Evolutionary conservation across 192 early-diverging fungal species (phyloP).

Genomic region (Cetraspora pellucida): DNA sequence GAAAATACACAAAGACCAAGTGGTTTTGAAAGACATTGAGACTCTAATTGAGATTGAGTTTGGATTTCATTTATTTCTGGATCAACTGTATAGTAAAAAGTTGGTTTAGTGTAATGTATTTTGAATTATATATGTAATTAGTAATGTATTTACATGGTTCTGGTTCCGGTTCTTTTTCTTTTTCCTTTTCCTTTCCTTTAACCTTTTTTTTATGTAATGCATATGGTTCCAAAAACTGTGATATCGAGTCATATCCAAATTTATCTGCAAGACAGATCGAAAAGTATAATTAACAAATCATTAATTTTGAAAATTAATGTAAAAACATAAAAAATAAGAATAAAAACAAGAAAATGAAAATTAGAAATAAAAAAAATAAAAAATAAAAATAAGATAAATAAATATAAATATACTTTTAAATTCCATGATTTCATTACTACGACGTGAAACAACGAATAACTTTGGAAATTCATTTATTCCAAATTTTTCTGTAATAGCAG

Average conservation of each 20-base stretch:
- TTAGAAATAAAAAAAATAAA: not conserved
- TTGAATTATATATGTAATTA: too few relatives aligned
- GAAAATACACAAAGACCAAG: constrained; percentile 50
- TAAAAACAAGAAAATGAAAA: not conserved
- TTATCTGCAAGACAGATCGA: too few relatives aligned
- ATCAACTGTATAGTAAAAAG: constrained; percentile 26
- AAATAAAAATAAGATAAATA: constrained; percentile 31
- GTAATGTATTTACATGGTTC: too few relatives aligned
- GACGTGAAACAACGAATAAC: constrained; percentile 64
- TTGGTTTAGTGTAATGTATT: too few relatives aligned
- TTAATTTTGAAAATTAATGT: too few relatives aligned
- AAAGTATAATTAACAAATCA: too few relatives aligned
- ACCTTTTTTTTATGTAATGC: too few relatives aligned
- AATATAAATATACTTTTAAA: constrained; percentile 72
- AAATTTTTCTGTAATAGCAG: constrained; percentile 54
- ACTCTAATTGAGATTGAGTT: constrained; percentile 42
- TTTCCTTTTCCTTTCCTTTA: too few relatives aligned
- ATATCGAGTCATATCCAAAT: too few relatives aligned
- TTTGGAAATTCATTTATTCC: constrained; percentile 68
- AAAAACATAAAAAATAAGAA: not conserved
- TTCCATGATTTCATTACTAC: constrained; percentile 44
- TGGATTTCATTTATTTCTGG: constrained; percentile 43
- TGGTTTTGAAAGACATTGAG: constrained; percentile 43
- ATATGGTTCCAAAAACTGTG: too few relatives aligned
- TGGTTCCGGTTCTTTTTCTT: too few relatives aligned